Percentiles rank a stretch among this genome's conserved stretches.
Conservation (phyloP, 1,284 basidiomycete genomes). For the Xerocomus nothofagi region DNA sequence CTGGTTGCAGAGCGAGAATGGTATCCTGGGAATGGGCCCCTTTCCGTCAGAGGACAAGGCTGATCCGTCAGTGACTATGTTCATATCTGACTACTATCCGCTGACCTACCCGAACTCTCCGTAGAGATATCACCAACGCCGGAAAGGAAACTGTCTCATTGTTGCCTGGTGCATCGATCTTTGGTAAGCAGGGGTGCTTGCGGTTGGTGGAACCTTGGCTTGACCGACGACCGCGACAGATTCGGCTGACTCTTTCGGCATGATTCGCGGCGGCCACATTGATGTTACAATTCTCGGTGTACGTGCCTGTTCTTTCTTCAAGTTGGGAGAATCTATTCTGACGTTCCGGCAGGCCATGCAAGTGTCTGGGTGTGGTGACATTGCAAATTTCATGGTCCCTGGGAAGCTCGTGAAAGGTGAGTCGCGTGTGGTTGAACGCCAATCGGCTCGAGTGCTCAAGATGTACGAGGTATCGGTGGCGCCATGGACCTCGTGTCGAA, state of each 20-base stretch:
- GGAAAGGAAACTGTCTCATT: slow-evolving; percentile 94
- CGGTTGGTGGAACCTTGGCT: not conserved
- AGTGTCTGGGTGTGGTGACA: slow-evolving; percentile 86
- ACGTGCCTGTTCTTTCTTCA: slow-evolving; percentile 28
- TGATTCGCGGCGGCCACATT: slow-evolving; percentile 94
- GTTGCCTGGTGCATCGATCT: slow-evolving; percentile 86
- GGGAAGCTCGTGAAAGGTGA: slow-evolving; percentile 83
- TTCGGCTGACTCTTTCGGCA: slow-evolving; percentile 86
- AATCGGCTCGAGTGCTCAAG: slow-evolving; percentile 4
- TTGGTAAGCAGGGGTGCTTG: slow-evolving; percentile 50
- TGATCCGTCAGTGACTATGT: slow-evolving; percentile 64
- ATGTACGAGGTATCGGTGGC: slow-evolving; percentile 77
- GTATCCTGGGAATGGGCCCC: slow-evolving; percentile 91
- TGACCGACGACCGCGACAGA: slow-evolving; percentile 43
- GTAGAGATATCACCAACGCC: slow-evolving; percentile 88
- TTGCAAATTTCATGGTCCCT: slow-evolving; percentile 97
- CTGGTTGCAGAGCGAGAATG: slow-evolving; percentile 93
- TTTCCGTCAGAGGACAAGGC: slow-evolving; percentile 83
- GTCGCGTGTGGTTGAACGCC: slow-evolving; percentile 7
- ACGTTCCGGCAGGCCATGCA: slow-evolving; percentile 75
- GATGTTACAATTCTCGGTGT: slow-evolving; percentile 87
- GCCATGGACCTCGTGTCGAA: slow-evolving; percentile 95
- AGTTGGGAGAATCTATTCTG: slow-evolving; percentile 9
- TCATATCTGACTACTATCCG: not conserved
- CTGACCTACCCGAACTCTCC: not conserved